Conservation (phyloP, 768 basidiomycete genomes). For the Termitomyces sp. region DNA sequence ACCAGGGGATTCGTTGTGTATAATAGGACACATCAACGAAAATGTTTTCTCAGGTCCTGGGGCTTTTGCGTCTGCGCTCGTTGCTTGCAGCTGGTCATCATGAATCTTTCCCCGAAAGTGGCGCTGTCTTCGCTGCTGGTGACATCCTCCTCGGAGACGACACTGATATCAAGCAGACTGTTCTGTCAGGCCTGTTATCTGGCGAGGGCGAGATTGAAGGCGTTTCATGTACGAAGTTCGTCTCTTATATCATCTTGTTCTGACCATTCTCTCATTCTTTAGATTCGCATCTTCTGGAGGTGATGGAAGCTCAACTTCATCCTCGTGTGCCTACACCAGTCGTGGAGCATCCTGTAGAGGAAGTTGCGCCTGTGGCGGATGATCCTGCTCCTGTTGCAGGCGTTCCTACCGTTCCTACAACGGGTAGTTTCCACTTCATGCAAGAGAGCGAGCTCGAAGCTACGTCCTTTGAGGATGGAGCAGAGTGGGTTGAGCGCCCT, state of each 20-base stretch:
- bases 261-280: slow-evolving; percentile 7
- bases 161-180: slow-evolving; percentile 39
- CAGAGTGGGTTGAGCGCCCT: slow-evolving; percentile 52
- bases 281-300: slow-evolving; percentile 62
- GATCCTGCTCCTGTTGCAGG: slow-evolving; percentile 27
- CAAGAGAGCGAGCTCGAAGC: slow-evolving; percentile 75
- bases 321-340: slow-evolving; percentile 35
- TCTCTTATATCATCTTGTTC: background rate
- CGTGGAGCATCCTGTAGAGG: slow-evolving; percentile 23
- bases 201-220: slow-evolving; percentile 57
- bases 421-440: slow-evolving; percentile 73
- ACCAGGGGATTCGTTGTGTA: background rate
- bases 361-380: slow-evolving; percentile 15
- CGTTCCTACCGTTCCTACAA: slow-evolving; percentile 32
- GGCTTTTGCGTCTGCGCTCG: slow-evolving; percentile 54
- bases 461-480: slow-evolving; percentile 41
- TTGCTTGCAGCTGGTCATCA: slow-evolving; percentile 40
- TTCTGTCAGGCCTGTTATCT: slow-evolving; percentile 51
- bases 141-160: slow-evolving; percentile 56
- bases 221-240: slow-evolving; percentile 49
- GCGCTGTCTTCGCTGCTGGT: slow-evolving; percentile 46
- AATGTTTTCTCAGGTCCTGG: slow-evolving; percentile 47
- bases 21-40: slow-evolving; percentile 36
- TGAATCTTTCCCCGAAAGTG: slow-evolving; percentile 41
- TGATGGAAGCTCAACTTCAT: slow-evolving; percentile 47